Evolutionary conservation across 495 filamentous ascomycete species (phyloP).

Genomic region (Beverwykella pulmonaria): DNA sequence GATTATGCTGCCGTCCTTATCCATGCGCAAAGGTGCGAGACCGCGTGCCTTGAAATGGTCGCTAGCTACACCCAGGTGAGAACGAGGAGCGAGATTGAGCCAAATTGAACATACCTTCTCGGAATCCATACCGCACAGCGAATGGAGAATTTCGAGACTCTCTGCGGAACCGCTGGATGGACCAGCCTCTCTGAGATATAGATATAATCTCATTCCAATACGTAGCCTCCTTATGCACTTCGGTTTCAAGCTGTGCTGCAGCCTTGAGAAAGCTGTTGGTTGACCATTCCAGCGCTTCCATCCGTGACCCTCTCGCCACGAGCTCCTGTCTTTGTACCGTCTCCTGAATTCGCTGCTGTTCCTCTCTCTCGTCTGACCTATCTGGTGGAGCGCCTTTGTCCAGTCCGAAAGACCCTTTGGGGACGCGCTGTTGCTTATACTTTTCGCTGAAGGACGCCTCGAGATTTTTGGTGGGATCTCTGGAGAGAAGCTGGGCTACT

Average conservation of each 20-base stretch:
- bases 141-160: conserved; percentile 65
- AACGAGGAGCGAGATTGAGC: background rate
- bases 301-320: conserved; percentile 75
- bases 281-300: conserved; percentile 72
- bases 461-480: conserved; percentile 68
- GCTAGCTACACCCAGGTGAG: conserved; percentile 53
- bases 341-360: conserved; percentile 41
- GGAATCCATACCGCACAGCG: conserved; percentile 85
- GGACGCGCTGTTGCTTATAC: conserved; percentile 61
- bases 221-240: conserved; percentile 73
- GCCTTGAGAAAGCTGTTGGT: conserved; percentile 74
- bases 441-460: conserved; percentile 66
- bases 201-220: conserved; percentile 88
- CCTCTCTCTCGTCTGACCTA: conserved; percentile 43
- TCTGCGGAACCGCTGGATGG: conserved; percentile 70
- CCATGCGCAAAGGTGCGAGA: conserved; percentile 72
- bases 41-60: conserved; percentile 76
- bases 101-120: conserved; percentile 58
- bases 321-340: conserved; percentile 58
- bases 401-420: conserved; percentile 73
- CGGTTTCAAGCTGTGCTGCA: conserved; percentile 69
- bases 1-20: conserved; percentile 70
- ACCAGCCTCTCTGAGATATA: conserved; percentile 82
- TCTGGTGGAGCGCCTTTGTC: conserved; percentile 65
- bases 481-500: conserved; percentile 80